Conservation (phyloP, 495 filamentous ascomycete species). For the Chaetomidium leptoderma region DNA sequence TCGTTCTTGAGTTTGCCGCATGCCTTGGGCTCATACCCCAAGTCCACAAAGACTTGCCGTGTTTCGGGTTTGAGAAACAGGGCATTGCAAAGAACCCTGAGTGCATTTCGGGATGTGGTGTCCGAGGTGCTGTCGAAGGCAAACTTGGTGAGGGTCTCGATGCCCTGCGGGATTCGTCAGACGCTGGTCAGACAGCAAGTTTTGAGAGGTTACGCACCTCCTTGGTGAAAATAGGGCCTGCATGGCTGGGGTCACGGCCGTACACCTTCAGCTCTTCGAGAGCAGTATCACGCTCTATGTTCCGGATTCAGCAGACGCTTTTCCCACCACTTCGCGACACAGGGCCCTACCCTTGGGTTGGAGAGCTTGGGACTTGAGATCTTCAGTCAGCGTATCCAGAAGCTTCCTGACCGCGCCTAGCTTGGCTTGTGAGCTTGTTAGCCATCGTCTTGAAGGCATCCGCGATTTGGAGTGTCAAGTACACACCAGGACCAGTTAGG, state of each 20-base stretch:
- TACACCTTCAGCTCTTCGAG: slow-evolving; percentile 76
- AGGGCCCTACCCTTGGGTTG: slow-evolving; percentile 51
- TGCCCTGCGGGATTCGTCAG: slow-evolving; percentile 53
- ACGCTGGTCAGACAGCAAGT: not conserved
- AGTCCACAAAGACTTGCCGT: slow-evolving; percentile 75
- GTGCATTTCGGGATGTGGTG: slow-evolving; percentile 66
- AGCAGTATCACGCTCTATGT: slow-evolving; percentile 54
- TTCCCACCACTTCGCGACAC: not conserved
- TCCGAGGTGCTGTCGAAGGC: slow-evolving; percentile 60
- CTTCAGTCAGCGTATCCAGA: slow-evolving; percentile 53
- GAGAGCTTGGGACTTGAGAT: slow-evolving; percentile 53
- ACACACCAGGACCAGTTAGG: slow-evolving; percentile 1
- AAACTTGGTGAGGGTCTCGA: slow-evolving; percentile 65
- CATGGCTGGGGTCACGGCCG: slow-evolving; percentile 63
- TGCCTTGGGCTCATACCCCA: slow-evolving; percentile 66
- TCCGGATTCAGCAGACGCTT: not conserved
- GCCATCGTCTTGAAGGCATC: not conserved
- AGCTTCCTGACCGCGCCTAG: slow-evolving; percentile 57
- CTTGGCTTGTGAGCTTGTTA: slow-evolving; percentile 49
- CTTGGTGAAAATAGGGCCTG: slow-evolving; percentile 76
- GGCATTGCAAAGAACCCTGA: slow-evolving; percentile 84
- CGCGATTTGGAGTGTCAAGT: not conserved
- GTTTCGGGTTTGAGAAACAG: slow-evolving; percentile 66
- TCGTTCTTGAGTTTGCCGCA: slow-evolving; percentile 72
- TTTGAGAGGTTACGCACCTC: slow-evolving; percentile 47